Evolutionary conservation across 139 green algal species (phyloP).

Genomic region (Chlamydomonas applanata): DNA sequence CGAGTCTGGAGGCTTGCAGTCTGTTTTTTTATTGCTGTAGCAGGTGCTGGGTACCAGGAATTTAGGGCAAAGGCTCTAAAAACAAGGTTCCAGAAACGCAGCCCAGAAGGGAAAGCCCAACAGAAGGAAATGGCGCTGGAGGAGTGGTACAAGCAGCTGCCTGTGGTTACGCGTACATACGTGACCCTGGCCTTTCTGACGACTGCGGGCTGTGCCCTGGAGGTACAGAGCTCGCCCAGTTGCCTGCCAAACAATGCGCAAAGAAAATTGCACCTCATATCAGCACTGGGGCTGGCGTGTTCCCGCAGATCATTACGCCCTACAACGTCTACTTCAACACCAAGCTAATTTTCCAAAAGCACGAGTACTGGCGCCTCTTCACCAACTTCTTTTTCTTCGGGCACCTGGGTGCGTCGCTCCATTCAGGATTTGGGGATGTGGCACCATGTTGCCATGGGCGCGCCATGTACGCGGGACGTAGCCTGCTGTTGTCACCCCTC

Average conservation of each 20-base stretch:
- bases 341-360: conserved; percentile 84
- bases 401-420: conserved; percentile 76
- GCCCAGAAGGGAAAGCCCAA: too few relatives aligned
- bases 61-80: too few relatives aligned
- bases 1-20: too few relatives aligned
- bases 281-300: too few relatives aligned
- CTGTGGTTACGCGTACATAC: conserved; percentile 91
- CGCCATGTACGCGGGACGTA: neutral
- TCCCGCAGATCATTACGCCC: conserved; percentile 86
- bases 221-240: conserved; percentile 60
- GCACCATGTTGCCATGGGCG: neutral
- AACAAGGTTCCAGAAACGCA: too few relatives aligned
- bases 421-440: neutral
- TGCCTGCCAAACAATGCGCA: too few relatives aligned
- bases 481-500: too few relatives aligned
- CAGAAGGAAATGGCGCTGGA: conserved; percentile 60
- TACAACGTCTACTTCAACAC: conserved; percentile 98
- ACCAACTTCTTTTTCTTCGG: conserved; percentile 99
- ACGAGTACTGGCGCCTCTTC: conserved; percentile 91
- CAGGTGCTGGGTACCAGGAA: too few relatives aligned
- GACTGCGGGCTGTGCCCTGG: conserved; percentile 88
- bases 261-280: too few relatives aligned
- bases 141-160: conserved; percentile 90
- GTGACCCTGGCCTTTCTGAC: conserved; percentile 93
- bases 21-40: too few relatives aligned